Conservation (phyloP, 257 asterid genomes). For the Rhazya stricta region DNA sequence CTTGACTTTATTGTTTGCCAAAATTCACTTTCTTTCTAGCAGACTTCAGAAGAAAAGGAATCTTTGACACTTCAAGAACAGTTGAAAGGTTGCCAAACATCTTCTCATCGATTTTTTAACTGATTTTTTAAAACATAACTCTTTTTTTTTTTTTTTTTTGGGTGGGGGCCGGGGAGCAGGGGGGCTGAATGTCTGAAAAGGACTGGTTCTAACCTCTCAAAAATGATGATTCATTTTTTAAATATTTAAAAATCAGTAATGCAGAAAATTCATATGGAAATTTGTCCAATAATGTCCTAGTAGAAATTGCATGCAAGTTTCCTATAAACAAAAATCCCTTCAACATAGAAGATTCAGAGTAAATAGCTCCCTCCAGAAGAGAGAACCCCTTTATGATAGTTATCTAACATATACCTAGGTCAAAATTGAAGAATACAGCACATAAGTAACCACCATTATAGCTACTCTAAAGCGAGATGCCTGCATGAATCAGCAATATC, state of each 20-base stretch:
- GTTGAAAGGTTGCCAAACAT: neutral
- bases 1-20: neutral
- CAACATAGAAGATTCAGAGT: neutral
- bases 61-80: neutral
- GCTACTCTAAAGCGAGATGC: neutral
- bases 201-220: neutral
- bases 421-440: neutral
- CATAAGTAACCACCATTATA: neutral
- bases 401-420: neutral
- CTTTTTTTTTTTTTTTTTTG: too few species aligned
- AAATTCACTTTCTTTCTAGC: neutral
- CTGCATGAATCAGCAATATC: neutral
- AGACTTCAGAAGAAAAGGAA: neutral
- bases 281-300: neutral
- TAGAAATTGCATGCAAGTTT: neutral
- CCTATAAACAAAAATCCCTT: neutral
- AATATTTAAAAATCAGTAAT: neutral
- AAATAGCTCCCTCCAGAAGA: neutral
- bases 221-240: too few species aligned
- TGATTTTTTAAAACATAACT: neutral
- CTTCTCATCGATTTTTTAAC: neutral
- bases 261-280: neutral
- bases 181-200: neutral
- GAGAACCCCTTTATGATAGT: neutral
- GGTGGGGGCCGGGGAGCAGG: too few species aligned